Evolutionary conservation across 1,284 basidiomycete species (phyloP).

Genomic region (Ustilago lituana): DNA sequence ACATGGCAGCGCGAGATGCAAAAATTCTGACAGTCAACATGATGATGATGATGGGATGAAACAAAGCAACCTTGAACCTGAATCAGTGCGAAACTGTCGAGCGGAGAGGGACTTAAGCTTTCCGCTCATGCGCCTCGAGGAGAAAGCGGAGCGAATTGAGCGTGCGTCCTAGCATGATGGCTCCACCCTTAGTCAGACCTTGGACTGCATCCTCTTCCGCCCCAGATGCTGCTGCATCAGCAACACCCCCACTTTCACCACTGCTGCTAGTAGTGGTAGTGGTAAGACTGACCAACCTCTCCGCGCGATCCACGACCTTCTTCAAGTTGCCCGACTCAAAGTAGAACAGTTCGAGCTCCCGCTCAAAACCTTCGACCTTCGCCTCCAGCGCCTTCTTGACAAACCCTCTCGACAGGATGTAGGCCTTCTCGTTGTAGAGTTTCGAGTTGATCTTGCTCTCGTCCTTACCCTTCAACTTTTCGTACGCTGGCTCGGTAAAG

Average conservation of each 20-base stretch:
- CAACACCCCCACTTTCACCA: not conserved
- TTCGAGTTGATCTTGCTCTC: slow-evolving; percentile 81
- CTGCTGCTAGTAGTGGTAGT: not conserved
- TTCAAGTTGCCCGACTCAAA: slow-evolving; percentile 16
- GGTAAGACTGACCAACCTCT: slow-evolving; percentile 25
- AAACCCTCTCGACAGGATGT: slow-evolving; percentile 86
- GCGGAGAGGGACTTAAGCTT: too few species aligned
- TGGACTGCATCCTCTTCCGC: slow-evolving; percentile 60
- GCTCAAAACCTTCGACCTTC: slow-evolving; percentile 77
- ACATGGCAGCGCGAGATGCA: not conserved
- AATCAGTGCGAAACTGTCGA: too few species aligned
- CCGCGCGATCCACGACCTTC: slow-evolving; percentile 25
- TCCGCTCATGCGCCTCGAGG: too few species aligned
- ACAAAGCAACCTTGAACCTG: too few species aligned
- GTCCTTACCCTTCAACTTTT: slow-evolving; percentile 73
- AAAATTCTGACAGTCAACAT: too few species aligned
- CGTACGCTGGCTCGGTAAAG: slow-evolving; percentile 45
- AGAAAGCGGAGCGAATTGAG: slow-evolving; percentile 15
- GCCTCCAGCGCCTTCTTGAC: slow-evolving; percentile 84
- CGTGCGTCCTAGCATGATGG: slow-evolving; percentile 38
- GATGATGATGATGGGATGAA: too few species aligned
- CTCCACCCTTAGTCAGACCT: slow-evolving; percentile 41
- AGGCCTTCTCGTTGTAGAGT: slow-evolving; percentile 89
- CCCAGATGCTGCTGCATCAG: not conserved
- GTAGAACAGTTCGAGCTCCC: slow-evolving; percentile 81